Evolutionary conservation across 768 basidiomycete genomes (phyloP), one percentile per base, ranked within the genome.

Genomic region (Hygrocybe punicea): DNA sequence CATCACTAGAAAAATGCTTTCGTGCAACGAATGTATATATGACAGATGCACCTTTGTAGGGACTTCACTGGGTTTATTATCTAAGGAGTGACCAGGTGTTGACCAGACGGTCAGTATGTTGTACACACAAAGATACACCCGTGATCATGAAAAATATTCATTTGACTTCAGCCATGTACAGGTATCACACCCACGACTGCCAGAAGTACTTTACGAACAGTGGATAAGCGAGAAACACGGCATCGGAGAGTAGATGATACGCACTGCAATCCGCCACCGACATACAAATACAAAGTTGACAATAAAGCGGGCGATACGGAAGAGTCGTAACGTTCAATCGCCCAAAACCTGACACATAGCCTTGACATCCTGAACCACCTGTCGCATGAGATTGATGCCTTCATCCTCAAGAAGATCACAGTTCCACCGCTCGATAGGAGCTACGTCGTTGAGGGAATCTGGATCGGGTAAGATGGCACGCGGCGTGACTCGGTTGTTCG

Each of bases 401-500:
- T 70, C 68, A 16, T 60, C 67, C 25, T 70, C 67, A 40, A 76
- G 42, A 29, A 75, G 33, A 60, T 76, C 72, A 58, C 64, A 72
- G 51, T 72, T 65, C 73, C 75, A 76, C 17, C 71, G 64, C 19
- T 65, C 68, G 6, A 25, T 53, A 13, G 73, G 75, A 1, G 71
- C 69, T 1, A 58, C 59, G 48, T 70, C 72, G 24, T 59, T 62
- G 11, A 54, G 11, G 8, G 42, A 56, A 17, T 37, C 25, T n/a
- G 44, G 58, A 44, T 58, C 21, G 10, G 51, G 55, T 33, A 46
- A 7, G 47, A 67, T 58, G 35, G 45, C 42, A 16, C 48, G 35
- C 37, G 65, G 70, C 4, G 50, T 23, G 29, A 70, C 56, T 9
- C 14, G n/a, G 11, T 45, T 16, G 10, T 36, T 61, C 14, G 57